Base-by-base conservation (phyloP, 2,329 filamentous ascomycete species). In the Pseudogymnoascus sp. region DNA sequence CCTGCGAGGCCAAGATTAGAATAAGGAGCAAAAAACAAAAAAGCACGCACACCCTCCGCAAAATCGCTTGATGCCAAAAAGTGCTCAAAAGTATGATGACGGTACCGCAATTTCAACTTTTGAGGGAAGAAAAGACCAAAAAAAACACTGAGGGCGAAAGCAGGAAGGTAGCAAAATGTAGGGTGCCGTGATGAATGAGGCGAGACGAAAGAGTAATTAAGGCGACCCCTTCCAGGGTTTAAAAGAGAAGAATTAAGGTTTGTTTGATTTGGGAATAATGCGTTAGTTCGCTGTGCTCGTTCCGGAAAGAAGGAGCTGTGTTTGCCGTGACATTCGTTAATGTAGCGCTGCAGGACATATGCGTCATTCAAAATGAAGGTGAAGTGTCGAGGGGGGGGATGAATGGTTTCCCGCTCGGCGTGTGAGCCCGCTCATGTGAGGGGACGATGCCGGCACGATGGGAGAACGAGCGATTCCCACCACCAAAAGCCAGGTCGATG, bases 321-420 rank as follows among this genome's bases (percentile, higher is more conserved):
- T n/a, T 47, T 29, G 41, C 41, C 41, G 41, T 47, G 41, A 47
- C 41, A 47, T 47, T 47, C 41, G 41, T 47, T 47, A 47, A 44
- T 44, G 41, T 29, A 15, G 24, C 41, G 41, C 41, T 29, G 41
- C 41, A 47, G 41, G 41, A 29, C 41, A 26, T 47, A 6, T 47
- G 41, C 41, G 41, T 47, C 41, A 47, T 47, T 29, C 24, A 11
- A 4, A 29, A 47, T 3, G 15, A 47, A 29, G 6, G 24, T 4
- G 7, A 9, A 6, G 17, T 24, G 39, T 44, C 40, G 40, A 44
- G 21, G 17, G 1, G 1, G 39, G 39, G 11, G 4, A n/a, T 21
- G 37, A 15, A 21, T 21, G 21, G 21, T 21, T 21, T 21, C 21
- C 21, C 21, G 21, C 21, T 21, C 21, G 21, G 37, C 1, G 36